Evolutionary conservation across 2,329 filamentous ascomycete genomes (phyloP).

Genomic region (Colletotrichum euphorbiae): DNA sequence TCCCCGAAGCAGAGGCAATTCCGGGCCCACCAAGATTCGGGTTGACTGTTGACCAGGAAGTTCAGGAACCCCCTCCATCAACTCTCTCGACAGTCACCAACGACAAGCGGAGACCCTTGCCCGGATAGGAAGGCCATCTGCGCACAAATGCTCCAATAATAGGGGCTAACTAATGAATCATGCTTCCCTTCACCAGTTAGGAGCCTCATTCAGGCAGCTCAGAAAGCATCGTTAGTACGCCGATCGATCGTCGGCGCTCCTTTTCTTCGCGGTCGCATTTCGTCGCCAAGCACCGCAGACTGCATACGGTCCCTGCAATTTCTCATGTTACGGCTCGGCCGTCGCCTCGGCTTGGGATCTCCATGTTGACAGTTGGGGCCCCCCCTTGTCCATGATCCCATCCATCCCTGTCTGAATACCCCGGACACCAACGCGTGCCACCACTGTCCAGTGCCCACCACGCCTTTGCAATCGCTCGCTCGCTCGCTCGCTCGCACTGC

Average conservation of each 20-base stretch:
- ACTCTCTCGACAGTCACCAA: conserved; percentile 16
- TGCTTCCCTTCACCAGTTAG: conserved; percentile 1
- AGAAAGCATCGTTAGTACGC: conserved; percentile 13
- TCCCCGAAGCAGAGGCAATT: not conserved
- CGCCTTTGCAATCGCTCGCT: not conserved
- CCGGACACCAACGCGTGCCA: conserved; percentile 20
- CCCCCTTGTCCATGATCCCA: conserved; percentile 9
- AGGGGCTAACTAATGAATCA: conserved; percentile 15
- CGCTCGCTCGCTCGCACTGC: conserved; percentile 14
- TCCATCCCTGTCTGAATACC: not conserved
- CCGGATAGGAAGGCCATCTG: conserved; percentile 35
- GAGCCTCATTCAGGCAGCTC: conserved; percentile 38
- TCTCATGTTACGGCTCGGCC: conserved; percentile 14
- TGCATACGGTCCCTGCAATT: conserved; percentile 29
- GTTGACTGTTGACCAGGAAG: no score
- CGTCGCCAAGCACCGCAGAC: conserved; percentile 5
- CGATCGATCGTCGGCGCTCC: conserved; percentile 25
- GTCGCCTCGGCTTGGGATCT: conserved; percentile 11
- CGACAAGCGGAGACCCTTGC: conserved; percentile 25
- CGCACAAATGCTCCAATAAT: conserved; percentile 11
- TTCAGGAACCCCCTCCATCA: conserved; percentile 3
- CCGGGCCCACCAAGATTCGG: not conserved
- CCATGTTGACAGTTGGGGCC: conserved; percentile 4
- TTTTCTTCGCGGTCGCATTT: not conserved
- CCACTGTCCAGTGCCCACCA: conserved; percentile 22